Conservation (phyloP, 2,329 filamentous ascomycete species). For the Corynespora cassiicola region DNA sequence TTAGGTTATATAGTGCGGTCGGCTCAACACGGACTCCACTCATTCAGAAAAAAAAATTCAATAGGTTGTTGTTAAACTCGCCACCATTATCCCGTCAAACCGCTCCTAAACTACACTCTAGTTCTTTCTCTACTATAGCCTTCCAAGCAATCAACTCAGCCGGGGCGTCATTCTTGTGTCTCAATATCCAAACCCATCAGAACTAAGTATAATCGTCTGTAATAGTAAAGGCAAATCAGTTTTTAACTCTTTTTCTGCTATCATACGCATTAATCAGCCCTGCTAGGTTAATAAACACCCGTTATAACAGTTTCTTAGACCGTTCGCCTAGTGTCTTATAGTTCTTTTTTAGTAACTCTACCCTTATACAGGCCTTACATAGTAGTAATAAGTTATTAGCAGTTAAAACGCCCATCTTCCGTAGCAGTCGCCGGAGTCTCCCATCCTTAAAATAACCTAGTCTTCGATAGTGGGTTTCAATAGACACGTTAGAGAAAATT, state of each 20-base stretch:
- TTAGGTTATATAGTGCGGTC: slow-evolving; percentile 2
- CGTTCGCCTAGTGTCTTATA: slow-evolving; percentile 1
- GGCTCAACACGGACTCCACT: slow-evolving; percentile 1
- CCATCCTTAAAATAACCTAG: no score
- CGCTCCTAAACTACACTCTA: neutral
- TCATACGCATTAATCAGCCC: slow-evolving; percentile 3
- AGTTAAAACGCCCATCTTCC: no score
- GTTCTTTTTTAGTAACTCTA: no score
- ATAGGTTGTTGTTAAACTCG: slow-evolving; percentile 3
- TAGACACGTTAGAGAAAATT: no score
- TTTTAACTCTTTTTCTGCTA: slow-evolving; percentile 3
- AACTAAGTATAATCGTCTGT: slow-evolving; percentile 2
- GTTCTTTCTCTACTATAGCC: no score
- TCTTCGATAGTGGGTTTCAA: no score
- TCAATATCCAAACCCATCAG: slow-evolving; percentile 1
- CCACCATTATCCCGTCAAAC: slow-evolving; percentile 1
- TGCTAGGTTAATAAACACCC: slow-evolving; percentile 4
- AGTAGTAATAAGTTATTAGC: no score
- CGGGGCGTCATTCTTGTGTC: slow-evolving; percentile 2
- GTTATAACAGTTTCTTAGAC: no score
- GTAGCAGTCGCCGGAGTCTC: no score
- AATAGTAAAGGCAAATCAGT: slow-evolving; percentile 2
- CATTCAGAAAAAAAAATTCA: slow-evolving; percentile 1
- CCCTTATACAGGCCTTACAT: no score
- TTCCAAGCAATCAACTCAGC: no score